Percentiles rank a stretch among this genome's conserved stretches.
These are phyloP conservation scores for Trametes pubescens DNA, from an alignment of 1,284 basidiomycete genomes.

Conservation along the genomic window DNA sequence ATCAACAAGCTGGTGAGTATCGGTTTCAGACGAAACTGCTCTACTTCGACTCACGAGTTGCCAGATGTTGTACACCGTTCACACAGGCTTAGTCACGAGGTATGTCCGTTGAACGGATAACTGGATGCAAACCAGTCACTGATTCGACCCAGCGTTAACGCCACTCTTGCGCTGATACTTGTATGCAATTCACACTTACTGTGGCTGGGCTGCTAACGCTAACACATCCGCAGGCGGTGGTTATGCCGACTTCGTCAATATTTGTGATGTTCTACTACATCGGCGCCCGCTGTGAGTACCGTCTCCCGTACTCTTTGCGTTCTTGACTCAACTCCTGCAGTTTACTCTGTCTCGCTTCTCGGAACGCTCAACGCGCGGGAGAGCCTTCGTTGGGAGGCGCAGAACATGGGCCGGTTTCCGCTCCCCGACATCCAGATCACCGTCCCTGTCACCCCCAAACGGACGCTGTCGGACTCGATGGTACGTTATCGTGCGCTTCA, in stretches of 20 bases:
- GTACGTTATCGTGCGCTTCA: not conserved
- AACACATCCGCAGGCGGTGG: constrained; percentile 8
- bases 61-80: constrained; percentile 25
- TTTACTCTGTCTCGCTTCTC: constrained; percentile 25
- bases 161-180: constrained; percentile 22
- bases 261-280: constrained; percentile 33
- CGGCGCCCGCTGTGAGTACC: constrained; percentile 23
- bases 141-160: constrained; percentile 11
- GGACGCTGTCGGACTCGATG: not conserved
- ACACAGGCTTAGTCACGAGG: constrained; percentile 26
- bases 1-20: constrained; percentile 24
- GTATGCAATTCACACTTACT: not conserved
- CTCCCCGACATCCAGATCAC: constrained; percentile 19
- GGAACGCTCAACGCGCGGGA: constrained; percentile 23
- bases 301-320: not conserved
- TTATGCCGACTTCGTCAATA: constrained; percentile 14
- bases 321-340: constrained; percentile 3
- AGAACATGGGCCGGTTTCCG: constrained; percentile 21
- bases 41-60: not conserved
- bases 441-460: not conserved
- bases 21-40: no score
- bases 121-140: not conserved
- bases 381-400: constrained; percentile 18
- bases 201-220: not conserved
- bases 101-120: not conserved